A percentile compares a stretch with the other conserved stretches of the same genome.
Conservation (phyloP, 202 grass and related monocot species). For the Alloteropsis angusta region DNA sequence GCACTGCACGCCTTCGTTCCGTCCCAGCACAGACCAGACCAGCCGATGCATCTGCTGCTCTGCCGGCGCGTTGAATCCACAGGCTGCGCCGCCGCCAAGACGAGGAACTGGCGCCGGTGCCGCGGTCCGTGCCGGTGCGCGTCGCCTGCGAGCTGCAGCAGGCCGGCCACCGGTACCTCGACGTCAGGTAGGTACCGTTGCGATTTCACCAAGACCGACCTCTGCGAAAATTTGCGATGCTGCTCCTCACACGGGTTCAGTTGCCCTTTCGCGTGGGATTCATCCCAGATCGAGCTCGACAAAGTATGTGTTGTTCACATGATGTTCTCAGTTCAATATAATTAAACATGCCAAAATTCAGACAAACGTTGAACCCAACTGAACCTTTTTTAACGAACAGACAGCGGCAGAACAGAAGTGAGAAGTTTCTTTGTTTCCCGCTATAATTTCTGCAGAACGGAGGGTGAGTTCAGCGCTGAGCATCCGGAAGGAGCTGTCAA, state of each 20-base stretch:
- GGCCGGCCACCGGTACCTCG: conserved; percentile 82
- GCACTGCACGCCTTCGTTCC: too few species aligned
- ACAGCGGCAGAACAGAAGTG: neutral
- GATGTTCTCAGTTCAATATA: neutral
- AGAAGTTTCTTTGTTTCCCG: neutral
- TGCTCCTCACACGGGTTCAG: too few species aligned
- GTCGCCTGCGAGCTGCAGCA: conserved; percentile 75
- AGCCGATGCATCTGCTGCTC: too few species aligned
- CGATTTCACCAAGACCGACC: too few species aligned
- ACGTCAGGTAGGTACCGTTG: conserved; percentile 47
- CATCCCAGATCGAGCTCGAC: neutral
- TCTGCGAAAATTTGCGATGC: too few species aligned
- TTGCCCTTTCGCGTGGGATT: too few species aligned
- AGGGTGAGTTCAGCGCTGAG: conserved; percentile 55
- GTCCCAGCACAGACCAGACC: too few species aligned
- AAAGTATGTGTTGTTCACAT: neutral
- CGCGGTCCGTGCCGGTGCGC: conserved; percentile 73
- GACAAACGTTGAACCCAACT: neutral
- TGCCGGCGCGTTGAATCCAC: too few species aligned
- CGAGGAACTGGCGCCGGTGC: conserved; percentile 9
- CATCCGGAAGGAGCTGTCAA: conserved; percentile 66
- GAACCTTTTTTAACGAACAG: neutral
- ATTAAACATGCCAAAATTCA: neutral
- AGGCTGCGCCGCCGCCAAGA: too few species aligned
- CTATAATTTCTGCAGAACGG: neutral